Evolutionary conservation across 2,329 filamentous ascomycete genomes (phyloP).

Genomic region (Rutstroemia sp.): DNA sequence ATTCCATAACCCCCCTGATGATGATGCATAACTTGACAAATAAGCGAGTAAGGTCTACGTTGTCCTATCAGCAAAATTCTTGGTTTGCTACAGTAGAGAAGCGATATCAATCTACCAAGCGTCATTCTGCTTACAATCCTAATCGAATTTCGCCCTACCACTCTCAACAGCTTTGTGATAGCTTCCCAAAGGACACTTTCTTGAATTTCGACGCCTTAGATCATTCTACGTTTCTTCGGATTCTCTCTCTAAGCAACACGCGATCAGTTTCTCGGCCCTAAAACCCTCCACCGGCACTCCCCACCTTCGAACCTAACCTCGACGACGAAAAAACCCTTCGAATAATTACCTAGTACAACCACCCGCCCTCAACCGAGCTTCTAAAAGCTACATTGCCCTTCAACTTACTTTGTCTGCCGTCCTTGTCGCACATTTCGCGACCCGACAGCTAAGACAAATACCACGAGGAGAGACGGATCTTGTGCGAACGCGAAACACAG

Average conservation of each 20-base stretch:
- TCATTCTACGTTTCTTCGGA: not conserved
- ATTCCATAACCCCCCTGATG: not conserved
- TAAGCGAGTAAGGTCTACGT: slow-evolving; percentile 3
- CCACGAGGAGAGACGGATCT: not conserved
- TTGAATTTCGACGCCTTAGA: not conserved
- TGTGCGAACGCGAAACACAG: slow-evolving; percentile 11
- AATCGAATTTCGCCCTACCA: not conserved
- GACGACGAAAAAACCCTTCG: slow-evolving; percentile 6
- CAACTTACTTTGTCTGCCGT: not conserved
- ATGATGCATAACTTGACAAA: not conserved
- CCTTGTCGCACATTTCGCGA: not conserved
- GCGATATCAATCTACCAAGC: not conserved
- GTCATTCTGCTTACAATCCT: slow-evolving; percentile 1
- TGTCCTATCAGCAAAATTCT: not conserved
- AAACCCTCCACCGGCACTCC: not conserved
- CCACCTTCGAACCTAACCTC: slow-evolving; percentile 8
- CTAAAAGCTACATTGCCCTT: not conserved
- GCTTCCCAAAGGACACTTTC: not conserved
- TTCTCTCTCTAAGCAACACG: not conserved
- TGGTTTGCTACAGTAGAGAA: not conserved
- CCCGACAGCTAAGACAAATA: not conserved
- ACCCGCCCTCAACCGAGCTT: slow-evolving; percentile 3
- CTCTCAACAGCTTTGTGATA: not conserved
- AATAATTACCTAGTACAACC: not conserved
- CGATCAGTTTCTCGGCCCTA: not conserved